Percentiles rank a stretch among this genome's conserved stretches.
These are phyloP conservation scores for Malus sieversii DNA, from an alignment of 306 rosid genomes.

Conservation along the genomic window DNA sequence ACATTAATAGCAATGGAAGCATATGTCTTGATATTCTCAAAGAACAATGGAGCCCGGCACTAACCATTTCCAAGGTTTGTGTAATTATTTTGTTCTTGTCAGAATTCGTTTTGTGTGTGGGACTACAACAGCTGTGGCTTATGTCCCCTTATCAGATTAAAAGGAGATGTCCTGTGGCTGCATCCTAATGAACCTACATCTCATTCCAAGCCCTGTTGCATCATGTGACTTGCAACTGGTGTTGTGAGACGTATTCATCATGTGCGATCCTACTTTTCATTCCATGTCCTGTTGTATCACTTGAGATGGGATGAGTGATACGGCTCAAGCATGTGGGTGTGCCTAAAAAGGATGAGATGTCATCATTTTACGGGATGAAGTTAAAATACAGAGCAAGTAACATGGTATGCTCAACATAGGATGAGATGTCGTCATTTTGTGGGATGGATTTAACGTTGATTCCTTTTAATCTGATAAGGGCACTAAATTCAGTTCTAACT, in stretches of 20 bases:
- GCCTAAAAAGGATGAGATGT: too few species aligned
- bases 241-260: background rate
- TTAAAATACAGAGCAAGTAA: background rate
- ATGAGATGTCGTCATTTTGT: background rate
- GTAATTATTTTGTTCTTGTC: background rate
- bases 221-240: background rate
- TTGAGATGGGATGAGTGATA: background rate
- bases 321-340: background rate
- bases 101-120: background rate
- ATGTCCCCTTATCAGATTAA: background rate
- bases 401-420: background rate
- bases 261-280: background rate
- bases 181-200: background rate
- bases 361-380: background rate
- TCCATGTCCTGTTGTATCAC: background rate
- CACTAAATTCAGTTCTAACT: background rate
- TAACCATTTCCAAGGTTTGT: slow-evolving; percentile 82
- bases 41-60: slow-evolving; percentile 88
- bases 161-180: background rate
- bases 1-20: slow-evolving; percentile 81
- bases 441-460: background rate
- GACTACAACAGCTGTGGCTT: background rate
- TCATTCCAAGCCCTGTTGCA: background rate
- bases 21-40: slow-evolving; percentile 86
- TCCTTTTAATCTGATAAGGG: background rate